Evolutionary conservation across 495 filamentous ascomycete genomes (phyloP).

Genomic region (Penicillium pulvis): DNA sequence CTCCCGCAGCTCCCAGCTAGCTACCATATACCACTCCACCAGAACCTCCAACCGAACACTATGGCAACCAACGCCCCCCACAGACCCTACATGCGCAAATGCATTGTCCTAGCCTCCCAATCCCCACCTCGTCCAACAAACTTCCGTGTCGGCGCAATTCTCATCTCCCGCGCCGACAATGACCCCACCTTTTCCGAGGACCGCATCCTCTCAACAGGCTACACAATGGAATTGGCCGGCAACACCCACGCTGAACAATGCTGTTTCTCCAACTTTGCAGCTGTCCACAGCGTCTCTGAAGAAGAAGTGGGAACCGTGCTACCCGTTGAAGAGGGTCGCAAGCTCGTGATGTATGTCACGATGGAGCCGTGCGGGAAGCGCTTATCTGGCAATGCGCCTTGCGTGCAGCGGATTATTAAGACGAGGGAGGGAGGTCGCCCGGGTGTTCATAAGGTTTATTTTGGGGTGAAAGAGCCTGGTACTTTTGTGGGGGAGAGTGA

Average conservation of each 20-base stretch:
- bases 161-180: slow-evolving; percentile 57
- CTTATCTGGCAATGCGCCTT: slow-evolving; percentile 78
- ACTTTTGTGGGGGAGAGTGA: slow-evolving; percentile 83
- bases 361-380: slow-evolving; percentile 90
- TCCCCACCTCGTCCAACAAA: slow-evolving; percentile 87
- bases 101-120: slow-evolving; percentile 70
- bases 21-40: neutral
- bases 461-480: slow-evolving; percentile 85
- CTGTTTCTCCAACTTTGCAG: slow-evolving; percentile 77
- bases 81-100: slow-evolving; percentile 66
- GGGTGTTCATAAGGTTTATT: slow-evolving; percentile 76
- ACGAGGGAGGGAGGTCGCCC: slow-evolving; percentile 44
- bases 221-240: slow-evolving; percentile 85
- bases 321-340: slow-evolving; percentile 39
- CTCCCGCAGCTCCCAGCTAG: neutral
- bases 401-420: slow-evolving; percentile 75
- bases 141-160: slow-evolving; percentile 86
- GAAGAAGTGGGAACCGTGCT: slow-evolving; percentile 58
- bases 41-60: neutral
- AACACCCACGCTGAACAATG: slow-evolving; percentile 98
- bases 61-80: slow-evolving; percentile 47
- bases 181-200: slow-evolving; percentile 45
- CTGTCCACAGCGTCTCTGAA: slow-evolving; percentile 51
- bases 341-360: slow-evolving; percentile 80
- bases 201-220: slow-evolving; percentile 76